Evolutionary conservation across 805 yeast genomes (phyloP), one percentile per base, ranked within the genome.

Genomic region (Metschnikowia lunata): DNA sequence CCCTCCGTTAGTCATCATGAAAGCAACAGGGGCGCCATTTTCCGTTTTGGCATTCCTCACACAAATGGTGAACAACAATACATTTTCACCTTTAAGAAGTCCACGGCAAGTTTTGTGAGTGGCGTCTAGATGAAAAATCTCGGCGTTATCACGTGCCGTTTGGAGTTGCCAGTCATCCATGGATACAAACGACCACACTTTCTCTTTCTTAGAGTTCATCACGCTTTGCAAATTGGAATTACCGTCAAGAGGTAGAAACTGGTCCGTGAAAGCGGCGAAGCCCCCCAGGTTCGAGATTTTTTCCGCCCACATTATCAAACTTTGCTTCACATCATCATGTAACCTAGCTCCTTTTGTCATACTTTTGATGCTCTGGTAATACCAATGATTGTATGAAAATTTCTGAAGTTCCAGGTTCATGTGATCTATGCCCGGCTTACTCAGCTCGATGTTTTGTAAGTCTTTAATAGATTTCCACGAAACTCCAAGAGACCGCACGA

Each of bases 91-190:
- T 30, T 34, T 7, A 18, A n/a, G 13, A 29, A 34, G 33, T 8
- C 34, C 30, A 4, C 28, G 32, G 27, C 29, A 28, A 6, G 38
- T 14, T 8, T 27, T 40, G 10, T 23, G 18, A n/a, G 34, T 34
- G 3, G 34, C 15, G 14, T 34, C 39, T n/a, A 40, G 32, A n/a
- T 15, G 36, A 15, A 40, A 29, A 3, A 18, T 9, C 5, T 8
- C 9, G 13, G 34, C 34, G 30, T 35, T 26, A 18, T 23, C 29
- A 9, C 7, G 12, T 26, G 35, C 29, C 14, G 35, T 10, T 18
- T 29, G 33, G 10, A n/a, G 12, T 30, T 40, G 38, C 43, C 43
- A 40, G 11, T 29, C n/a, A 9, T 37, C n/a, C 34, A 40, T 40
- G 29, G 18, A 40, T 13, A 11, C 10, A 15, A 40, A 35, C 12